Evolutionary conservation across 2,329 filamentous ascomycete species (phyloP), one percentile per base, ranked within the genome.

Genomic region (Botrytis paeoniae): DNA sequence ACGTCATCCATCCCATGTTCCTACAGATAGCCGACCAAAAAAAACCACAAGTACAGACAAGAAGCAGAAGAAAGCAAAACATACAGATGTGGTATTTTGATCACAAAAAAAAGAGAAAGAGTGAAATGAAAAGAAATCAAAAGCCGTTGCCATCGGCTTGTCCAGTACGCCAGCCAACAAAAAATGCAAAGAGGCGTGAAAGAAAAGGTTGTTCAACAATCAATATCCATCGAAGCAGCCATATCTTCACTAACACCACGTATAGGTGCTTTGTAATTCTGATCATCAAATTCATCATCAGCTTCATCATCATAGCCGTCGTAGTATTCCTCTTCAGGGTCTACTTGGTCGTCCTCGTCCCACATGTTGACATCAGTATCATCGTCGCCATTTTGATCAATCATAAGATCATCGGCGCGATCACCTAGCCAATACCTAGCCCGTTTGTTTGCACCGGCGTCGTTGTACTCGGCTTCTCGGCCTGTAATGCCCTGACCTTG

Each of bases 371-470:
- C 81, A 37, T 83, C 81, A 75, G 85, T 82, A 51, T 86, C 85
- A 45, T 76, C 64, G 73, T 80, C 78, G 74, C 68, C 75, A 63
- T 83, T 83, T 69, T 83, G 81, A 60, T 83, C 83, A 61, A 82
- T 82, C 69, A 83, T 81, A 43, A 82, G 80, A 70, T 83, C 79
- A 54, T 82, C 82, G 6, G 86, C 85, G 57, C 84, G 86, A 75
- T 93, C 90, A 60, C 94, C 94, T 5, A 98, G 87, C 95, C 95
- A 98, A 82, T 93, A 98, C 75, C 88, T 89, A 22, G 94, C 93
- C 64, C 95, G 91, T 85, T 98, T 98, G 78, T 89, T 89, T 12
- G 91, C 91, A 51, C 90, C 89, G 4, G 83, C 78, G 75, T 86
- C 84, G 73, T 80, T 76, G 18, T 77, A 79, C 61, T 75, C 78